Conservation (phyloP, 768 basidiomycete species). For the Dioszegia hungarica region DNA sequence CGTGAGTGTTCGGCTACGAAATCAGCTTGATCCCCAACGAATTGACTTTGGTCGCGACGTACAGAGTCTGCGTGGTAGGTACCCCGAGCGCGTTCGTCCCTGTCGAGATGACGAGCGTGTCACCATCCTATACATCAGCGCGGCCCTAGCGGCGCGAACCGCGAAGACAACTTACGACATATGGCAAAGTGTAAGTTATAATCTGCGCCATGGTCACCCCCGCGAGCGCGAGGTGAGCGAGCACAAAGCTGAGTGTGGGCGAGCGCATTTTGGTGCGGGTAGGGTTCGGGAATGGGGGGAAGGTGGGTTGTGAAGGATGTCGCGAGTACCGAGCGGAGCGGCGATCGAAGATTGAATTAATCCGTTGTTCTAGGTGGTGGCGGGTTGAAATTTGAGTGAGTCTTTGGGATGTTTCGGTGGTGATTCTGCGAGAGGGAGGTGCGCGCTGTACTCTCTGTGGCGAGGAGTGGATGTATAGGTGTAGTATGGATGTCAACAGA, state of each 20-base stretch:
- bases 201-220: conserved; percentile 5
- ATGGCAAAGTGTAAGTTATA: conserved; percentile 20
- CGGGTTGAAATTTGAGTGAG: background rate
- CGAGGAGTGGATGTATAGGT: no score
- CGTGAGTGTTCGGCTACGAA: background rate
- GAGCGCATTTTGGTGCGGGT: background rate
- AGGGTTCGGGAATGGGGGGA: background rate
- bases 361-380: background rate
- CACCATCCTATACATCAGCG: conserved; percentile 20
- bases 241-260: background rate
- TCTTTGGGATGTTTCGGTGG: background rate
- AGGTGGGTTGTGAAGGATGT: background rate
- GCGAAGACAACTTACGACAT: conserved; percentile 17
- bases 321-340: background rate
- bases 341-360: background rate
- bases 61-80: conserved; percentile 19
- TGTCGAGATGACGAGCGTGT: conserved; percentile 33
- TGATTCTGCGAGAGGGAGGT: no score
- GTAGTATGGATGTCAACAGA: no score
- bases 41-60: conserved; percentile 7
- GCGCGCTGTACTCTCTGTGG: no score
- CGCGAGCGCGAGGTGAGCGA: conserved; percentile 1
- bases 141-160: background rate
- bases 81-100: conserved; percentile 27
- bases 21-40: background rate